Conservation (phyloP, 352 stramenopile genomes). For the Phytophthora tentaculata region DNA sequence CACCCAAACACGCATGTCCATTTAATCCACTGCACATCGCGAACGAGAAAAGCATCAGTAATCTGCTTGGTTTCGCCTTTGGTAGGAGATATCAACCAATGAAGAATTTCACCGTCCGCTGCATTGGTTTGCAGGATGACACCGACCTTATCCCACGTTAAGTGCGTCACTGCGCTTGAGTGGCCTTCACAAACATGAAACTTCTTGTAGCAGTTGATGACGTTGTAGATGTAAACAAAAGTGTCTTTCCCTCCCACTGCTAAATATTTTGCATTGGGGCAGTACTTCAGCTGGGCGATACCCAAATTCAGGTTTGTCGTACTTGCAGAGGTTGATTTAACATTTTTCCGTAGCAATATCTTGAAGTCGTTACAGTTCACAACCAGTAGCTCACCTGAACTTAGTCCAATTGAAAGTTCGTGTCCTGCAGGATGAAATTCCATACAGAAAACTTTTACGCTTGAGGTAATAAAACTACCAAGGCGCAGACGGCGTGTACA, state of each 20-base stretch:
- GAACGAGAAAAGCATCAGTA: slow-evolving; percentile 62
- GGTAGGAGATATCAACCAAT: slow-evolving; percentile 5
- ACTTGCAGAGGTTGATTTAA: slow-evolving; percentile 34
- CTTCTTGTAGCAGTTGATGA: slow-evolving; percentile 57
- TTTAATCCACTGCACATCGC: slow-evolving; percentile 64
- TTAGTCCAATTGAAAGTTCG: slow-evolving; percentile 61
- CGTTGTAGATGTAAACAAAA: slow-evolving; percentile 68
- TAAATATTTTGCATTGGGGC: slow-evolving; percentile 51
- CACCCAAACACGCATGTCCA: slow-evolving; percentile 80
- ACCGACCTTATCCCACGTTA: slow-evolving; percentile 89
- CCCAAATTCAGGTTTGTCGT: slow-evolving; percentile 21
- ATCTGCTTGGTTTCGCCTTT: slow-evolving; percentile 62
- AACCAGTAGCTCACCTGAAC: slow-evolving; percentile 58
- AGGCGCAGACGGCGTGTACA: slow-evolving; percentile 48
- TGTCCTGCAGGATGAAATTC: slow-evolving; percentile 61
- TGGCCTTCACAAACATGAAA: slow-evolving; percentile 78
- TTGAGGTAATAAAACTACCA: slow-evolving; percentile 24
- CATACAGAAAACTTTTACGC: slow-evolving; percentile 51
- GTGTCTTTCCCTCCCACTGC: slow-evolving; percentile 67
- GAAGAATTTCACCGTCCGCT: slow-evolving; percentile 51
- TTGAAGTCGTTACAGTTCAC: slow-evolving; percentile 47
- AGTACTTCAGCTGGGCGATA: slow-evolving; percentile 61
- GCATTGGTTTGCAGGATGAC: slow-evolving; percentile 87
- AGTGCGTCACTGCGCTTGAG: slow-evolving; percentile 76
- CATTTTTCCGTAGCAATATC: slow-evolving; percentile 49